A percentile compares a stretch with the other conserved stretches of the same genome.
Evolutionary conservation across 495 filamentous ascomycete genomes (phyloP).

Genomic region (Xylaria grammica): DNA sequence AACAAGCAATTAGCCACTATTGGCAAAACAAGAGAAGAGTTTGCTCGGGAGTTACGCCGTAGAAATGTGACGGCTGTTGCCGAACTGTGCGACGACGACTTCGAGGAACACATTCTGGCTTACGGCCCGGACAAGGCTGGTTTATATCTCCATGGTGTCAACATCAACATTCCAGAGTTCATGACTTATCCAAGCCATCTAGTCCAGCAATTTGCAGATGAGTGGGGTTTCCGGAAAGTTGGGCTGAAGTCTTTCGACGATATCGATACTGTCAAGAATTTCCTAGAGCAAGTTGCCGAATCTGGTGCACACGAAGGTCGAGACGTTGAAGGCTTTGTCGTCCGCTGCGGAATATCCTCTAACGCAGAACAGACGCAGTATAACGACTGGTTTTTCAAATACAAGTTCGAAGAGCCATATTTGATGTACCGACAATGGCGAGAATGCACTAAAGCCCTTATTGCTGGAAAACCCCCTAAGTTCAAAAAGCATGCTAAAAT

Average conservation of each 20-base stretch:
- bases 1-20: constrained; percentile 76
- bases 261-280: constrained; percentile 70
- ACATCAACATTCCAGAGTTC: constrained; percentile 89
- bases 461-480: constrained; percentile 72
- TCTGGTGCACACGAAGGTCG: constrained; percentile 85
- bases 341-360: constrained; percentile 75
- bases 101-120: constrained; percentile 95
- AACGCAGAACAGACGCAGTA: constrained; percentile 49
- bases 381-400: constrained; percentile 99
- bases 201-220: constrained; percentile 86
- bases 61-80: constrained; percentile 93
- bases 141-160: constrained; percentile 94
- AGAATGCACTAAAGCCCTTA: constrained; percentile 91
- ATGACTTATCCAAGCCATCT: constrained; percentile 77
- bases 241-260: constrained; percentile 80
- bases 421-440: constrained; percentile 98
- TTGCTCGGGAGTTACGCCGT: constrained; percentile 73
- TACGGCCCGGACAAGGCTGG: constrained; percentile 86
- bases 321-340: constrained; percentile 96
- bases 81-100: constrained; percentile 93
- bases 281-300: constrained; percentile 82
- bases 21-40: constrained; percentile 75
- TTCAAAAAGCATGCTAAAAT: constrained; percentile 87
- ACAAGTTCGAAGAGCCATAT: constrained; percentile 99
- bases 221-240: constrained; percentile 93